Base-by-base conservation (phyloP, 1,284 basidiomycete species). In the Rhizoctonia solani region DNA sequence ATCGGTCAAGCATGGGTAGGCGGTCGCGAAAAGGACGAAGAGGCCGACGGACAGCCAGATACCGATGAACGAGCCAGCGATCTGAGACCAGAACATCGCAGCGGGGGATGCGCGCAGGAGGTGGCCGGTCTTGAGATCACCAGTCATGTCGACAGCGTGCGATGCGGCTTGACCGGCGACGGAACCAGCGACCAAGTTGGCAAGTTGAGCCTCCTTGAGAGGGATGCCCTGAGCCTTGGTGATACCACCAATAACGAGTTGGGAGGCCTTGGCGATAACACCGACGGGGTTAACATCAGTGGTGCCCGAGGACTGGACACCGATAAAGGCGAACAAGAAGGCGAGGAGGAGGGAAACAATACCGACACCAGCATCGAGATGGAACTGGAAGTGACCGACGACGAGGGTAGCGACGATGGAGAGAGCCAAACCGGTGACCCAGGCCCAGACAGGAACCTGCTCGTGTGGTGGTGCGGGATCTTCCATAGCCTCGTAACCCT, bases 101-200 rank as follows among this genome's bases (percentile, higher is more conserved):
- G 77, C 79, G 19, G 87, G 88, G 70, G 85, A 86, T 21, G 87
- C 85, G 44, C 87, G 80, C 14, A 88, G 80, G 63, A 89, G 80
- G 75, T 88, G 87, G 66, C 85, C 85, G 5, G 88, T 87, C 78
- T 89, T 88, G 72, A 89, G 77, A 73, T 90, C 88, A 68, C 86
- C 83, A 69, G 86, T 85, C 87, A 89, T 89, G 75, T 90, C 88
- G 55, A 82, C 77, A 21, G 85, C 80, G 74, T 87, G 85, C 29
- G 80, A 82, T 19, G 86, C 84, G 53, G 85, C 81, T 46, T 83
- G 85, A 47, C 81, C 84, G 21, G 86, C 81, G 71, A 87, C 77
- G 50, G 82, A 81, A 74, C 86, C 86, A 50, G 84, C 84, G 21
- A 82, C 76, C 71, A 87, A 75, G 75, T 87, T 87, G 74, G 86